Conservation (phyloP, 345 rosid species). For the Eucalyptus marginata region DNA sequence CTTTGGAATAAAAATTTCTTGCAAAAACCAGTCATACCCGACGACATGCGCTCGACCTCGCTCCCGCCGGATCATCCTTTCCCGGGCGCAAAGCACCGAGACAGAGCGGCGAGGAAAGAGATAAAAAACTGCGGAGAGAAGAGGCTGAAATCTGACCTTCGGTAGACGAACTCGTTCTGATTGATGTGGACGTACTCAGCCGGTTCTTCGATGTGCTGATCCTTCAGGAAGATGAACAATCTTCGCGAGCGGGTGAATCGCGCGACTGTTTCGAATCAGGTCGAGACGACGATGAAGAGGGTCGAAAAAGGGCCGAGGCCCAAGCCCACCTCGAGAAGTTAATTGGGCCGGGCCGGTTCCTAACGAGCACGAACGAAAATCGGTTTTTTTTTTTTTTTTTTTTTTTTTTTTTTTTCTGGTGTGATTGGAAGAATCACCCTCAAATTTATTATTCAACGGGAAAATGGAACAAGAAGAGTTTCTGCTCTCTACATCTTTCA, state of each 20-base stretch:
- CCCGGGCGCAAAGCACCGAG: not conserved
- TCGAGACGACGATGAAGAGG: not conserved
- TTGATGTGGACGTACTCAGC: slow-evolving; percentile 48
- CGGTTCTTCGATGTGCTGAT: slow-evolving; percentile 33
- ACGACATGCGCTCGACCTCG: not conserved
- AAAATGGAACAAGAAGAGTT: not conserved
- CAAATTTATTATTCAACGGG: not conserved
- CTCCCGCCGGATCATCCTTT: not conserved
- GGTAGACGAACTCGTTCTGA: slow-evolving; percentile 60
- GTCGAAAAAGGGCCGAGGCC: not conserved
- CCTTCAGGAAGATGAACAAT: slow-evolving; percentile 12
- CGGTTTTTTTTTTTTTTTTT: too few relatives aligned
- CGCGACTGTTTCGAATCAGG: not conserved
- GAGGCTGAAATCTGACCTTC: slow-evolving; percentile 35
- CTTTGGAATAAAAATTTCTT: not conserved
- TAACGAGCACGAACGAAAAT: too few relatives aligned
- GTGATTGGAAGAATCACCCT: not conserved
- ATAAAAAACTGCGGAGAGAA: not conserved
- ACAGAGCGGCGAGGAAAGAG: not conserved
- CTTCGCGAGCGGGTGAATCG: not conserved
- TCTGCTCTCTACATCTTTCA: not conserved
- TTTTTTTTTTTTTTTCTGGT: too few relatives aligned
- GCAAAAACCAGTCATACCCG: not conserved
- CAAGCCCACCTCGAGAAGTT: not conserved
- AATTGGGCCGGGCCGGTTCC: not conserved